Conservation (phyloP, 495 filamentous ascomycete species). For the Amphirosellinia nigrospora region DNA sequence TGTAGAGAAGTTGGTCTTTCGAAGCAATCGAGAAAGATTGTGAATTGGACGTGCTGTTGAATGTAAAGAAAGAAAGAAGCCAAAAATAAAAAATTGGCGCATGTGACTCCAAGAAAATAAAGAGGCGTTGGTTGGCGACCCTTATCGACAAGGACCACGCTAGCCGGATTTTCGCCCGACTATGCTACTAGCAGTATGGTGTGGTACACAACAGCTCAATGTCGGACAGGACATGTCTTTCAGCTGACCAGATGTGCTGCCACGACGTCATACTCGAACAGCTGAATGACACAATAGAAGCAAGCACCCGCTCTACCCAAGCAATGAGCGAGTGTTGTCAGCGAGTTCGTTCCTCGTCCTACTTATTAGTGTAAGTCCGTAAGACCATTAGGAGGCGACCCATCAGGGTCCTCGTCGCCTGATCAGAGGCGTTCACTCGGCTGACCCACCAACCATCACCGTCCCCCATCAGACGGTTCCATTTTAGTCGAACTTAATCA, state of each 20-base stretch:
- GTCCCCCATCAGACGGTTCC: neutral
- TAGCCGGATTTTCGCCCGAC: neutral
- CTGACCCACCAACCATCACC: slow-evolving; percentile 15
- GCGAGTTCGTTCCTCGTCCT: neutral
- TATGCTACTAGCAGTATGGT: slow-evolving; percentile 6
- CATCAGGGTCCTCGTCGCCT: slow-evolving; percentile 20
- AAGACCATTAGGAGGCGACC: neutral
- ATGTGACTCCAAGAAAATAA: neutral
- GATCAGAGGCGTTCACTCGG: slow-evolving; percentile 6
- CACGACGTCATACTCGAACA: neutral
- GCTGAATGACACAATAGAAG: neutral
- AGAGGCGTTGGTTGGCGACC: neutral
- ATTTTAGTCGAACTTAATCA: slow-evolving; percentile 8
- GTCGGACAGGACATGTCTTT: slow-evolving; percentile 2
- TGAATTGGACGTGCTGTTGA: slow-evolving; percentile 40
- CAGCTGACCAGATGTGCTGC: neutral
- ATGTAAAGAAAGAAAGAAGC: slow-evolving; percentile 34
- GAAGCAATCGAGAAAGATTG: slow-evolving; percentile 35
- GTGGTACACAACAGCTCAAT: slow-evolving; percentile 14
- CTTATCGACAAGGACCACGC: slow-evolving; percentile 19
- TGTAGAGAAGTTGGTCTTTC: slow-evolving; percentile 30
- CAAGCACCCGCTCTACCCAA: too few relatives aligned
- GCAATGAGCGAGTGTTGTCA: neutral
- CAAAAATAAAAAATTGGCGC: slow-evolving; percentile 3
- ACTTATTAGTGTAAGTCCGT: neutral